Conservation (phyloP, 2,329 filamentous ascomycete species). For the Aspergillus sp. region DNA sequence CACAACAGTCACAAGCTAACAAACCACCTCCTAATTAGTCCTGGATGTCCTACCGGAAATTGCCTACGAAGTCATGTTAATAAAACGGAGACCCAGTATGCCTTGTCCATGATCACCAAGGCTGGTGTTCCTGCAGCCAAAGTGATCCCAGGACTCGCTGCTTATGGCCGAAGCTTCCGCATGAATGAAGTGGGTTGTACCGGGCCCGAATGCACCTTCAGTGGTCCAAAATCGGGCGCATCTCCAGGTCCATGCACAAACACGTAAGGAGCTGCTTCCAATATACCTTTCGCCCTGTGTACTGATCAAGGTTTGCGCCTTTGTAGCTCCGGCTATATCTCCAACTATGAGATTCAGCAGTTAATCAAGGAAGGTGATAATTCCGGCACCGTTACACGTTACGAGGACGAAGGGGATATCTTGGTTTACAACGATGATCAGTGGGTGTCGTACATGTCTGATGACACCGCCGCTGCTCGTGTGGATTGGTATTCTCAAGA, state of each 20-base stretch:
- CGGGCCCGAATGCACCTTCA: not conserved
- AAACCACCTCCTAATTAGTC: too few relatives aligned
- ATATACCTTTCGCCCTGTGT: not conserved
- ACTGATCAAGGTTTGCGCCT: not conserved
- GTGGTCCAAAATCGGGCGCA: not conserved
- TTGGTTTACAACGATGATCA: not conserved
- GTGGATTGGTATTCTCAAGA: not conserved
- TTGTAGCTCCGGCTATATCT: not conserved
- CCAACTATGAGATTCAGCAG: not conserved
- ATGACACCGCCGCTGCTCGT: not conserved
- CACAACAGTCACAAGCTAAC: too few relatives aligned
- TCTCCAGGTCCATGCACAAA: not conserved
- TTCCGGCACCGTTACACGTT: not conserved
- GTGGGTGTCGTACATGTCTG: not conserved
- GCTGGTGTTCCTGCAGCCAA: conserved; percentile 17
- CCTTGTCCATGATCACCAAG: too few relatives aligned
- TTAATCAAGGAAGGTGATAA: not conserved
- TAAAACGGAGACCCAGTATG: too few relatives aligned
- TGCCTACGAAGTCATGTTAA: too few relatives aligned
- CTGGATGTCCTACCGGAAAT: too few relatives aligned
- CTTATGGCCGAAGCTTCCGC: conserved; percentile 31
- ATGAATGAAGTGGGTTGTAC: conserved; percentile 17
- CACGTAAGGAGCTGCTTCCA: not conserved
- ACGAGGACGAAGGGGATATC: not conserved
- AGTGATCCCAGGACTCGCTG: conserved; percentile 28